Percentiles rank a stretch among this genome's conserved stretches.
phyloP scores from a whole-genome alignment of 768 basidiomycete genomes.

The Phanerochaete sordida region DNA sequence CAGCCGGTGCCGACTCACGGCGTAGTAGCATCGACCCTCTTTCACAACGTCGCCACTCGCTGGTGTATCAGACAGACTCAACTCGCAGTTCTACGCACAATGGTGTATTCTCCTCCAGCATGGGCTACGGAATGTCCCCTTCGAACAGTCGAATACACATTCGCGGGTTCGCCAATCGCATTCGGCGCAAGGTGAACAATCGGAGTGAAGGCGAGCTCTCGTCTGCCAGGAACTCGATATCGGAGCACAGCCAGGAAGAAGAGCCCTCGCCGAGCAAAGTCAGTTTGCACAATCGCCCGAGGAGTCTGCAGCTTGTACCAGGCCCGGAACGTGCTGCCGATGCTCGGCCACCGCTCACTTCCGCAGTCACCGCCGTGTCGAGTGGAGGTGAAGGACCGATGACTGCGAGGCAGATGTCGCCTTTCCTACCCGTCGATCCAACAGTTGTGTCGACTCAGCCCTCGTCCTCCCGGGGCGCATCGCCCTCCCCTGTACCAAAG shows the following conservation, averaged over 20 bases:
- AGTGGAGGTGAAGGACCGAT: slow-evolving; percentile 7
- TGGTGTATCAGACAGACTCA: slow-evolving; percentile 19
- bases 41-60: slow-evolving; percentile 16
- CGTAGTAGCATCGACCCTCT: slow-evolving; percentile 37
- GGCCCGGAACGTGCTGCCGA: background rate
- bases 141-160: slow-evolving; percentile 40
- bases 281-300: slow-evolving; percentile 9
- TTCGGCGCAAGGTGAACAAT: slow-evolving; percentile 28
- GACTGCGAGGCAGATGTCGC: slow-evolving; percentile 6
- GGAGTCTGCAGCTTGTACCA: slow-evolving; percentile 13
- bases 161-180: slow-evolving; percentile 33
- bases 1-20: slow-evolving; percentile 41
- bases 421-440: background rate
- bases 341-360: background rate
- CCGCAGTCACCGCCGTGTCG: slow-evolving; percentile 1
- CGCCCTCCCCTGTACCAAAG: background rate
- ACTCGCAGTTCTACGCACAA: slow-evolving; percentile 33
- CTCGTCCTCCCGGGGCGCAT: background rate
- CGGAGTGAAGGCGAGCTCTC: slow-evolving; percentile 48
- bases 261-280: slow-evolving; percentile 9
- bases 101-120: slow-evolving; percentile 33
- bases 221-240: slow-evolving; percentile 43
- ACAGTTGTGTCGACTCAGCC: background rate
- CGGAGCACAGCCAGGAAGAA: slow-evolving; percentile 31
- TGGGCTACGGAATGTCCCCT: slow-evolving; percentile 38